Evolutionary conservation across 2,329 filamentous ascomycete genomes (phyloP).

Genomic region (Monilinia polystroma): DNA sequence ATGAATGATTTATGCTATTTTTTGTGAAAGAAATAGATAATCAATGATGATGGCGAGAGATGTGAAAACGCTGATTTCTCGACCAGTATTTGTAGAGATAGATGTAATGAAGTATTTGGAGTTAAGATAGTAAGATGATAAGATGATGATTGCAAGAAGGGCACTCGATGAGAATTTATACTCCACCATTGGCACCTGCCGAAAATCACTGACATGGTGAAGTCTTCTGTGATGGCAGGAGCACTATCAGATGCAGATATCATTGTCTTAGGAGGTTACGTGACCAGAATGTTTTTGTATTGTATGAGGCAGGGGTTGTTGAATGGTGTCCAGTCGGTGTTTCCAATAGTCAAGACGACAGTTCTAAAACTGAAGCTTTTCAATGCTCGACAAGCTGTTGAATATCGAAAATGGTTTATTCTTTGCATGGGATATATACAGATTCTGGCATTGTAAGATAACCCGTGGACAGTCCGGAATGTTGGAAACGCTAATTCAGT

Average conservation of each 20-base stretch:
- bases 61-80: conserved; percentile 2
- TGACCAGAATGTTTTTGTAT: background rate
- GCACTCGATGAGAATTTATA: background rate
- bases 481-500: background rate
- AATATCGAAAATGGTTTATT: too few relatives aligned
- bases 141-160: background rate
- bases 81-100: background rate
- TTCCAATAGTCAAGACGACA: too few relatives aligned
- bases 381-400: too few relatives aligned
- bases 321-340: background rate
- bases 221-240: background rate
- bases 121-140: background rate
- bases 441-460: too few relatives aligned
- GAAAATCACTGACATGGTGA: background rate
- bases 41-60: background rate
- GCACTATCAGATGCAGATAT: background rate
- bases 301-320: background rate
- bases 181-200: background rate
- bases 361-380: too few relatives aligned
- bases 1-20: background rate
- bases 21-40: background rate
- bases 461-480: too few relatives aligned
- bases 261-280: background rate
- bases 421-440: too few relatives aligned
- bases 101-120: background rate